Evolutionary conservation across 176 grass and related monocot genomes (phyloP).

Genomic region (Oryza nivara): DNA sequence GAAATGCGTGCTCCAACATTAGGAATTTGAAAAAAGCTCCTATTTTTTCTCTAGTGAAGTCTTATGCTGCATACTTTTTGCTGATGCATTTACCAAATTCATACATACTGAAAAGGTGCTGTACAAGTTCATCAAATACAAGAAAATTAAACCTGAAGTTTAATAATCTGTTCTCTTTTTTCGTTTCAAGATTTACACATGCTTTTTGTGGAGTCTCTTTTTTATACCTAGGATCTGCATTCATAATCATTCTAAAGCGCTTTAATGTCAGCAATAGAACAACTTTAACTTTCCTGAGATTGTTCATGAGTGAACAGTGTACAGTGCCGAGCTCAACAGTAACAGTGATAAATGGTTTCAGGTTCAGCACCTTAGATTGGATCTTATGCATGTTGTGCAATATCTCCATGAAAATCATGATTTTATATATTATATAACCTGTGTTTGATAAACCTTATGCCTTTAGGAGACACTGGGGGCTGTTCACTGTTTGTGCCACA

Average conservation of each 20-base stretch:
- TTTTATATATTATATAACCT: not conserved
- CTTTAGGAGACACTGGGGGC: not conserved
- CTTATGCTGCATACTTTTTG: not conserved
- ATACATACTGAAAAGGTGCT: not conserved
- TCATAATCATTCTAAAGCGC: not conserved
- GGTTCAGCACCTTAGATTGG: not conserved
- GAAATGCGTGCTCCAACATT: not conserved
- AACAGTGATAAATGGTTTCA: not conserved
- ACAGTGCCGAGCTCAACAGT: too few relatives aligned
- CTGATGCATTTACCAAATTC: conserved; percentile 4
- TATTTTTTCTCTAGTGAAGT: not conserved
- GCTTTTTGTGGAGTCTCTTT: not conserved
- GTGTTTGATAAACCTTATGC: not conserved
- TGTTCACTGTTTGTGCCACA: not conserved
- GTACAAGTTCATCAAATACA: conserved; percentile 1
- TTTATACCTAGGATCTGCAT: not conserved
- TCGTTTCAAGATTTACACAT: not conserved
- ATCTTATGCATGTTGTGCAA: not conserved
- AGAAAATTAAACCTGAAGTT: not conserved
- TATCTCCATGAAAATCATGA: not conserved
- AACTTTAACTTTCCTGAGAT: not conserved
- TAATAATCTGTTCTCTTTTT: not conserved
- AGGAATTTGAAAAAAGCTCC: not conserved
- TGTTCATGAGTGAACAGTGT: not conserved
- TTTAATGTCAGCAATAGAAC: not conserved